These are phyloP conservation scores for Leccinum broughii DNA, from an alignment of 768 basidiomycete genomes.

Conservation along the genomic window DNA sequence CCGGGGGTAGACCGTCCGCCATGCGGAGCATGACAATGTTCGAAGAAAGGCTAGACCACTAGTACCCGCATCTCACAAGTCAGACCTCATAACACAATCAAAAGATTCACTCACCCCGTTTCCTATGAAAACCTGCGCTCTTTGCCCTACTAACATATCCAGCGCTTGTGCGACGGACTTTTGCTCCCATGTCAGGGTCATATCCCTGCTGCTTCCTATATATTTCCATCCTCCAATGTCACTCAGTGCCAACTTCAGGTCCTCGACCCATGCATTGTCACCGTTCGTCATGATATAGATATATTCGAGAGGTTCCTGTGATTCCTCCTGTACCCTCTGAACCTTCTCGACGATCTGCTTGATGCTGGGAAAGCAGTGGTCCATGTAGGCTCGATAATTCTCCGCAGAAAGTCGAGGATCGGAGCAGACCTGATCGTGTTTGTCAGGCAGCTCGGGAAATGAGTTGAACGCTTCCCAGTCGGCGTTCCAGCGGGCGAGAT, in stretches of 20 bases:
- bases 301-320: constrained; percentile 29
- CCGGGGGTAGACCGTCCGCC: constrained; percentile 24
- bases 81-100: neutral
- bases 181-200: constrained; percentile 43
- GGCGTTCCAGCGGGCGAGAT: constrained; percentile 35
- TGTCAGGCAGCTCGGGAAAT: constrained; percentile 42
- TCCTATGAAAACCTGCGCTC: constrained; percentile 50
- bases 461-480: constrained; percentile 46
- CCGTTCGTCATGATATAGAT: constrained; percentile 54
- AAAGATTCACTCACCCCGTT: constrained; percentile 45
- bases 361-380: constrained; percentile 44
- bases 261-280: constrained; percentile 37
- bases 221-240: constrained; percentile 37
- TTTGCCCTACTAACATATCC: constrained; percentile 50
- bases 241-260: constrained; percentile 37
- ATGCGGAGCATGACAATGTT: constrained; percentile 41
- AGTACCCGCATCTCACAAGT: neutral
- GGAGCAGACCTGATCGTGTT: constrained; percentile 30
- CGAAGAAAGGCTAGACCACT: constrained; percentile 45
- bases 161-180: constrained; percentile 45
- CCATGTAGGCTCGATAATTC: constrained; percentile 31
- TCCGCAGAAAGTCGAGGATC: constrained; percentile 26
- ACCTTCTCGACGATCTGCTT: constrained; percentile 42
- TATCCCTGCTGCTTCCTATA: constrained; percentile 41
- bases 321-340: constrained; percentile 30